These are phyloP conservation scores for Venturia pyrina DNA, from an alignment of 2,329 filamentous ascomycete genomes.

Conservation along the genomic window DNA sequence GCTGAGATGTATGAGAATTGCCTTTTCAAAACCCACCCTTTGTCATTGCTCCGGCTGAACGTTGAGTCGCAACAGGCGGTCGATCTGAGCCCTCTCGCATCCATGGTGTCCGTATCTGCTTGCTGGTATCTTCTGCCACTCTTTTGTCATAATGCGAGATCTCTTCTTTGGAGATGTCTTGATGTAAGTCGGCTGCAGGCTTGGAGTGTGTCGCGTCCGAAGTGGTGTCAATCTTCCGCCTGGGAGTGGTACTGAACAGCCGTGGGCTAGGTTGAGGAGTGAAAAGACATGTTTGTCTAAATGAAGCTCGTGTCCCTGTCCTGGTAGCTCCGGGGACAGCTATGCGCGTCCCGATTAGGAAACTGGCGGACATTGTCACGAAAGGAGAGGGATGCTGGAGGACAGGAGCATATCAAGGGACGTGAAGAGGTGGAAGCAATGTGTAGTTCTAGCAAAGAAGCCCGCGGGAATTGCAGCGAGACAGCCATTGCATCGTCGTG, in stretches of 20 bases:
- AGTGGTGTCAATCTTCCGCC: background rate
- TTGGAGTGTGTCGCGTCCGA: slow-evolving; percentile 19
- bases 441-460: background rate
- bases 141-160: slow-evolving; percentile 33
- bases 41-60: slow-evolving; percentile 50
- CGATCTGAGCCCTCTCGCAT: slow-evolving; percentile 50
- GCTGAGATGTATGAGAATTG: too few relatives aligned
- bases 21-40: slow-evolving; percentile 39
- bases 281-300: background rate
- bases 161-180: slow-evolving; percentile 36
- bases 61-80: slow-evolving; percentile 44
- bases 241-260: background rate
- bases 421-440: background rate
- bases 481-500: background rate
- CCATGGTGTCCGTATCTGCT: slow-evolving; percentile 55
- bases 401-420: background rate
- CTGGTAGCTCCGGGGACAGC: background rate
- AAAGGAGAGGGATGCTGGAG: background rate
- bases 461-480: background rate
- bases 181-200: slow-evolving; percentile 31
- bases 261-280: background rate
- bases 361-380: background rate
- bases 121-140: slow-evolving; percentile 39
- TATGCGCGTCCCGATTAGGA: background rate
- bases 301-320: background rate